Conservation (phyloP, 2,329 filamentous ascomycete species). For the Leptosphaerulina australis region DNA sequence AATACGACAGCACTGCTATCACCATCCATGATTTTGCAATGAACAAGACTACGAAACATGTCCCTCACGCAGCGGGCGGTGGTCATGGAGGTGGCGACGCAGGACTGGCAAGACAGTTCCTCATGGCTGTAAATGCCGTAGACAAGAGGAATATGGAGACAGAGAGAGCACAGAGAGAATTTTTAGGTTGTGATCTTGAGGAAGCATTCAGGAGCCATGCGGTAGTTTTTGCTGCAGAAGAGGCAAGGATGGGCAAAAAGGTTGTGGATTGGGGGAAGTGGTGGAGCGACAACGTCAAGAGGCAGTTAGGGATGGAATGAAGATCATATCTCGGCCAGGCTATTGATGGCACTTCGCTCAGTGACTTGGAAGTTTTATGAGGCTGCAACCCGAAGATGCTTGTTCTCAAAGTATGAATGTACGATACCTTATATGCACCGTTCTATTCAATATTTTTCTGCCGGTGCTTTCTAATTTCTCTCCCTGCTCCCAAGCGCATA, state of each 20-base stretch:
- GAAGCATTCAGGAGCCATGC: conserved; percentile 90
- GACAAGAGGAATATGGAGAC: conserved; percentile 72
- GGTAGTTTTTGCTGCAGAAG: conserved; percentile 91
- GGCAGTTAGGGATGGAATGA: no score
- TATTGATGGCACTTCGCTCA: no score
- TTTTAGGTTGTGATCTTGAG: conserved; percentile 82
- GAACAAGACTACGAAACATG: conserved; percentile 60
- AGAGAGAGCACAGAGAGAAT: conserved; percentile 72
- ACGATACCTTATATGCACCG: not conserved
- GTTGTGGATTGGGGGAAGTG: conserved; percentile 77
- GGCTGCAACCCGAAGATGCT: no score
- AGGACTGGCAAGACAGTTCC: conserved; percentile 80
- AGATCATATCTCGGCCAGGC: no score
- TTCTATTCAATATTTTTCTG: no score
- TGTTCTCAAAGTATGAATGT: not conserved
- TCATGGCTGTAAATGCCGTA: conserved; percentile 79
- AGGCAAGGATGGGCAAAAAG: conserved; percentile 72
- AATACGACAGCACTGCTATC: conserved; percentile 81
- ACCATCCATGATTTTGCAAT: conserved; percentile 74
- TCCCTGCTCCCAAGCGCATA: conserved; percentile 4
- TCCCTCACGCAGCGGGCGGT: conserved; percentile 65
- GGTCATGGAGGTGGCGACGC: conserved; percentile 80
- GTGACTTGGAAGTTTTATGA: no score
- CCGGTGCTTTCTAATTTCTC: no score
- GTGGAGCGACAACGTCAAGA: conserved; percentile 68